Base-by-base conservation (phyloP, 352 stramenopile genomes). In the Lagenidium sp. region DNA sequence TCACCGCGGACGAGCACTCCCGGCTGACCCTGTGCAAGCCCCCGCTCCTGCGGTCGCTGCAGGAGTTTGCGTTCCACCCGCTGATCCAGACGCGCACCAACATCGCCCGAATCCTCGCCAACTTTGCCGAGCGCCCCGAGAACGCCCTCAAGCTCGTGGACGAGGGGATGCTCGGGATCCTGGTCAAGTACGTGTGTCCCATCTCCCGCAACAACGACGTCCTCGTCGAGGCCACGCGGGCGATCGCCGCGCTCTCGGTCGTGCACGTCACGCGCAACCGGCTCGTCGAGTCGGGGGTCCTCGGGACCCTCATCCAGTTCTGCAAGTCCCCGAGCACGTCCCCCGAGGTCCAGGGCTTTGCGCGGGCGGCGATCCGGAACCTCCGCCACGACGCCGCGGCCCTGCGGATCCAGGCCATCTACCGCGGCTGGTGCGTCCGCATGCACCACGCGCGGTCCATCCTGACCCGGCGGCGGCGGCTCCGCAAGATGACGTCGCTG, bases 91-190 rank as follows among this genome's bases (percentile, higher is more conserved):
- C 73, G 13, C 67, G 68, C 0, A 61, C 68, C 16, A 79, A 81
- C 35, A 78, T 85, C 25, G 73, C 76, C 21, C 66, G 73, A 32
- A 82, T 84, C 34, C 72, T 86, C 38, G 73, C 73, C n/a, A 84
- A 89, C 52, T 85, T 89, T 51, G 63, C 76, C 2, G 69, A 81
- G 29, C 66, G 71, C 4, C 64, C 63, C 0, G 76, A 86, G 50
- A 89, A 89, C 51, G 65, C 77, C 24, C 40, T 83, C 6, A 89
- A 85, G 35, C 59, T 89, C 26, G 49, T 89, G 12, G 74, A 89
- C 47, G 65, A 76, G 29, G 69, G 73, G 10, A 63, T 86, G 28
- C 41, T 86, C 8, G 41, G 51, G 7, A 70, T 86, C 29, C 50
- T 89, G n/a, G 65, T 86, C 50, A 74, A 78, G 51, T 84, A 81